Conservation (phyloP, 2,329 filamentous ascomycete genomes). For the Curvularia sp. region DNA sequence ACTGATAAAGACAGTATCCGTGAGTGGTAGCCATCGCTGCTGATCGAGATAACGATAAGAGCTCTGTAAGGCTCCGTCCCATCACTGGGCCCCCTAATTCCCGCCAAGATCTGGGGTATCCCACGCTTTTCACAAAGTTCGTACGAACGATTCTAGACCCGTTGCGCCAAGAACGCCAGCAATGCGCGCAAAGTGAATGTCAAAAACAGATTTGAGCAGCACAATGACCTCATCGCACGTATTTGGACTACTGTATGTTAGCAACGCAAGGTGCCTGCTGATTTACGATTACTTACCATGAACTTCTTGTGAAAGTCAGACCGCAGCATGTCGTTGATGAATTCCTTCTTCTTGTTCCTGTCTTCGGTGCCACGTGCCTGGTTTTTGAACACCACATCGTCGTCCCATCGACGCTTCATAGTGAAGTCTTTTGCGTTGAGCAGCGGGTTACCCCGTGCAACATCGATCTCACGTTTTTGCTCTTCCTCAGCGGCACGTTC, state of each 20-base stretch:
- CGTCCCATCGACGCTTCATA: constrained; percentile 93
- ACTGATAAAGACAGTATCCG: constrained; percentile 32
- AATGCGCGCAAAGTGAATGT: constrained; percentile 24
- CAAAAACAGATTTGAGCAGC: background rate
- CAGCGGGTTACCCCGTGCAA: constrained; percentile 89
- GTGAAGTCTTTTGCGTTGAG: constrained; percentile 88
- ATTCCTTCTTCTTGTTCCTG: constrained; percentile 89
- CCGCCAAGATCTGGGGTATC: constrained; percentile 36
- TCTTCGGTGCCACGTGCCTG: constrained; percentile 95
- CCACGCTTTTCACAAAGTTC: constrained; percentile 24
- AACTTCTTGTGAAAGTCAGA: constrained; percentile 98
- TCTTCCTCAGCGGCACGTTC: constrained; percentile 82
- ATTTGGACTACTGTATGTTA: constrained; percentile 42
- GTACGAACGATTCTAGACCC: constrained; percentile 19
- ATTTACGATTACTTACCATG: constrained; percentile 68
- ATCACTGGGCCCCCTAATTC: constrained; percentile 29
- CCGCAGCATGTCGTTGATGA: constrained; percentile 93
- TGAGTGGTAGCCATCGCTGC: constrained; percentile 29
- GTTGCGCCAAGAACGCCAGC: constrained; percentile 34
- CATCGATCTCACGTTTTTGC: constrained; percentile 83
- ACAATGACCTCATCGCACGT: constrained; percentile 45
- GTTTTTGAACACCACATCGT: constrained; percentile 99
- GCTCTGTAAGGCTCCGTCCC: constrained; percentile 31
- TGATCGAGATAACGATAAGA: constrained; percentile 51
- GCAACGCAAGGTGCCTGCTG: background rate